A percentile compares a stretch with the other conserved stretches of the same genome.
These are phyloP conservation scores for Malus hybrid DNA, from an alignment of 331 rosid species.

Conservation along the genomic window DNA sequence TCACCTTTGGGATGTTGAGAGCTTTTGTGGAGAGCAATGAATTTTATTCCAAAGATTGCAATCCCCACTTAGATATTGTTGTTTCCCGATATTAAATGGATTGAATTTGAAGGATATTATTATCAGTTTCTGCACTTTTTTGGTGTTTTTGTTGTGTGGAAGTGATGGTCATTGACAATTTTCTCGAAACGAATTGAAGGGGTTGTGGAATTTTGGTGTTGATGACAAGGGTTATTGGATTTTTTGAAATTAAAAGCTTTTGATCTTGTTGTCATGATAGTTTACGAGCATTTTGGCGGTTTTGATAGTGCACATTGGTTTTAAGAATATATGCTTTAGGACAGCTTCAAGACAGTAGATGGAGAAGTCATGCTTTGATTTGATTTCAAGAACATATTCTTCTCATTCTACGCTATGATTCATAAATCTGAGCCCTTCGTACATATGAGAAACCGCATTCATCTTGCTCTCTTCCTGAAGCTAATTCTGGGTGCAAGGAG, in stretches of 20 bases:
- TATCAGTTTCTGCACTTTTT: background rate
- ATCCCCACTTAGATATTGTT: slow-evolving; percentile 44
- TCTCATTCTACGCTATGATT: background rate
- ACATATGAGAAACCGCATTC: background rate
- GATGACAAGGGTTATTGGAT: slow-evolving; percentile 4
- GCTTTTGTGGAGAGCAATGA: slow-evolving; percentile 58
- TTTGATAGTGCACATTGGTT: background rate
- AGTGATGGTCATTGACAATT: background rate
- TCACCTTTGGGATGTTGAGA: slow-evolving; percentile 47
- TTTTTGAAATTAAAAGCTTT: background rate
- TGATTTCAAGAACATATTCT: background rate
- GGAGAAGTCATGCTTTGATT: background rate
- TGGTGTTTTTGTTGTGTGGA: background rate
- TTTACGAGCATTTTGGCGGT: background rate
- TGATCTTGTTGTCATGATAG: background rate
- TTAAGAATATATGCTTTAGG: background rate
- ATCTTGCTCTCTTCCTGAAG: background rate
- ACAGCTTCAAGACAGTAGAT: background rate
- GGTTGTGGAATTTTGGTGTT: background rate
- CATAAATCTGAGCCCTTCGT: background rate
- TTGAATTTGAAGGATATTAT: background rate
- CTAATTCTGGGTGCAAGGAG: slow-evolving; percentile 4
- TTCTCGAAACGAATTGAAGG: background rate
- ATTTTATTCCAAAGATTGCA: slow-evolving; percentile 66
- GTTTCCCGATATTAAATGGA: background rate